Evolutionary conservation across 2,329 filamentous ascomycete species (phyloP), one percentile per base, ranked within the genome.

Genomic region (Epichloe sibirici): DNA sequence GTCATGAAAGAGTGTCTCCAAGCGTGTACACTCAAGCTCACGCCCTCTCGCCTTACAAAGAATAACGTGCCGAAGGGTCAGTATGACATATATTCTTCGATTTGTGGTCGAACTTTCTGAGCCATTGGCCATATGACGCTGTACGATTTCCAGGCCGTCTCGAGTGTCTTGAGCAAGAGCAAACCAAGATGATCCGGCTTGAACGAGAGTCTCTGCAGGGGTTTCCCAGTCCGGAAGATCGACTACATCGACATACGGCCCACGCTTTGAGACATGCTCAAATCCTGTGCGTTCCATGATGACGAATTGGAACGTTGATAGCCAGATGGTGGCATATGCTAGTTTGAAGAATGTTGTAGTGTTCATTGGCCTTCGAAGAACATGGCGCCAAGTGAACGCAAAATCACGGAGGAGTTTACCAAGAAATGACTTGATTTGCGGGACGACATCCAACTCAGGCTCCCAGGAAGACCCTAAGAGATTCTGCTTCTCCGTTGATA

Each of bases 331-430:
- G 0, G 58, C 59, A 46, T 58, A 58, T 23, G 54, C 50, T 0
- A 61, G 51, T 42, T 55, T 59, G 28, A 31, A 45, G 23, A 59
- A 62, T 1, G 55, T 59, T 4, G 4, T 45, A 4, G 37, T 48
- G 4, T 58, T 62, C 38, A 58, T 53, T 34, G 49, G 37, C 9
- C 53, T 35, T 9, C 53, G 55, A 38, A 60, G 44, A n/a, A 61
- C 1, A 50, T 62, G 59, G 4, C 59, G 60, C 61, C 58, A 60
- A 7, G 45, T 48, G 35, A 55, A 45, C 1, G 49, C 50, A 55
- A 61, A 59, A 40, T 61, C 57, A 42, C 25, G 21, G 5, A 62
- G 47, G 0, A 61, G 11, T 3, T 40, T 44, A 3, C 55, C 56
- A 13, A 59, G 34, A 15, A 60, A 58, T 40, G 54, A 15, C n/a